Conservation (phyloP, 208 protist species). For the Polymyxa betae region DNA sequence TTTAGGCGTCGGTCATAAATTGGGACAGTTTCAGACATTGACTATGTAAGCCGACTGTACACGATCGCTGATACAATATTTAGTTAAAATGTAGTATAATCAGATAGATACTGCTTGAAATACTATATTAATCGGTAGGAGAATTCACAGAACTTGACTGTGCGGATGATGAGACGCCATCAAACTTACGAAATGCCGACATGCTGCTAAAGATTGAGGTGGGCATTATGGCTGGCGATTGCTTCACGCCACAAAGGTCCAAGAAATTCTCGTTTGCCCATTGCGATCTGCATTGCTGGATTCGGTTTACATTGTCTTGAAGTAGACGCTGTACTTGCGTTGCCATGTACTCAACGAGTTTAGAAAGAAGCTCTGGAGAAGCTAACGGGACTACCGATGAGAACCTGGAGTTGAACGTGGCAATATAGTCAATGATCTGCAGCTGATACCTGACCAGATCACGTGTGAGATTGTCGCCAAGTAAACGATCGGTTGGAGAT, state of each 20-base stretch:
- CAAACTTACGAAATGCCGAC: background rate
- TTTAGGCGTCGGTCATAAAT: no score
- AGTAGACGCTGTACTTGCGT: background rate
- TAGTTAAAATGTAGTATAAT: background rate
- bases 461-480: background rate
- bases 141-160: background rate
- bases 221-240: background rate
- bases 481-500: background rate
- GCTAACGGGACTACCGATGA: background rate
- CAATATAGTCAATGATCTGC: background rate
- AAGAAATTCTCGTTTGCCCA: background rate
- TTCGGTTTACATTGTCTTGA: background rate
- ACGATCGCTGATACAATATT: background rate
- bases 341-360: background rate
- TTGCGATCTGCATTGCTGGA: background rate
- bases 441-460: background rate
- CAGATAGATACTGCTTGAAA: no score
- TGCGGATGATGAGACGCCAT: background rate
- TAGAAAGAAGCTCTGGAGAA: background rate
- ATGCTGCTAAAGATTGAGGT: background rate
- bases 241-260: background rate
- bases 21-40: no score
- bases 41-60: no score
- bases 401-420: background rate
- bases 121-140: background rate